Evolutionary conservation across 2,329 filamentous ascomycete species (phyloP).

Genomic region (Fusarium papillatum): DNA sequence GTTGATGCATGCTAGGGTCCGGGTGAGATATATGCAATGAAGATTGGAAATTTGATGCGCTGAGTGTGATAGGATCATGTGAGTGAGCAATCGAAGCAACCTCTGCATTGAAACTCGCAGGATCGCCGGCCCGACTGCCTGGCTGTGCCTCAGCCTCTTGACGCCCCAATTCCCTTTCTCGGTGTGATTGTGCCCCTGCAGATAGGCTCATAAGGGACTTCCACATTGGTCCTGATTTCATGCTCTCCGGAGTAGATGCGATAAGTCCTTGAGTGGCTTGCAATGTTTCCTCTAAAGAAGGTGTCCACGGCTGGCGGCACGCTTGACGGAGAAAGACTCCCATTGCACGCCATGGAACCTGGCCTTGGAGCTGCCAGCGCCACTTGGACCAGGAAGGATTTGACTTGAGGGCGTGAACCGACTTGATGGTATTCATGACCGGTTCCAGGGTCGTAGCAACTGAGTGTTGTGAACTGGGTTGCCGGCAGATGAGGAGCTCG

Average conservation of each 20-base stretch:
- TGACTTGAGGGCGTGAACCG: conserved; percentile 35
- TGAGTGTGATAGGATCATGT: conserved; percentile 14
- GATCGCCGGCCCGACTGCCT: neutral
- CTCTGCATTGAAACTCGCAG: conserved; percentile 8
- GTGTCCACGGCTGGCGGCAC: conserved; percentile 35
- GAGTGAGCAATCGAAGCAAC: conserved; percentile 1
- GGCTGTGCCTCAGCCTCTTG: conserved; percentile 10
- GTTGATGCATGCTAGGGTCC: conserved; percentile 9
- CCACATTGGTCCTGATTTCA: conserved; percentile 32
- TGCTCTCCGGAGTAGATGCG: conserved; percentile 4
- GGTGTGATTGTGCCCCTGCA: conserved; percentile 16
- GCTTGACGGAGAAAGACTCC: conserved; percentile 39
- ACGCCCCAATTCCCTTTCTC: conserved; percentile 18
- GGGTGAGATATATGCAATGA: conserved; percentile 10
- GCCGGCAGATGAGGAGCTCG: conserved; percentile 37
- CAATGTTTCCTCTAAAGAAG: conserved; percentile 41
- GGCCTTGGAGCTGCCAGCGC: conserved; percentile 48
- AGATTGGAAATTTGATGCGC: conserved; percentile 16
- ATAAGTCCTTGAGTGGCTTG: conserved; percentile 18
- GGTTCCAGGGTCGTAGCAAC: conserved; percentile 6
- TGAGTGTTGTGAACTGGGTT: neutral
- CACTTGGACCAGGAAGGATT: conserved; percentile 40
- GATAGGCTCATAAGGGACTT: conserved; percentile 25
- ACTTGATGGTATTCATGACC: conserved; percentile 36
- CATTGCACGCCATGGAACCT: conserved; percentile 46